phyloP scores from a whole-genome alignment of 2,329 filamentous ascomycete genomes.

The Fusarium sp. region DNA sequence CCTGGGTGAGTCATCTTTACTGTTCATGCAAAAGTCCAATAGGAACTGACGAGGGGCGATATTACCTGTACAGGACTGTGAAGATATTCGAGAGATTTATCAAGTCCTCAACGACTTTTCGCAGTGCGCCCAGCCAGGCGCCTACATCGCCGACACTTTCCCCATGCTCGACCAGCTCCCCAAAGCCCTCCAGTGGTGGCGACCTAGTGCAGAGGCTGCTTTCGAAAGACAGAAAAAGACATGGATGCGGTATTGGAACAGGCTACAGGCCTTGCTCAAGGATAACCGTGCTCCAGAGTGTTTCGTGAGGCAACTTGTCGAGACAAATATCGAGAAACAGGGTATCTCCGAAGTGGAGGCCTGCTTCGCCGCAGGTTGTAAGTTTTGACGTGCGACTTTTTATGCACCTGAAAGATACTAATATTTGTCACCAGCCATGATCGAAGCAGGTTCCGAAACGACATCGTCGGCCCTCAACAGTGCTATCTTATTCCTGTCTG shows the following conservation, averaged over 20 bases:
- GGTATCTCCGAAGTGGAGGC: conserved; percentile 17
- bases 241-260: conserved; percentile 19
- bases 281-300: conserved; percentile 12
- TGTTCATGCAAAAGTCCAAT: too few relatives aligned
- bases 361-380: conserved; percentile 7
- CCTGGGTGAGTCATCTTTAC: conserved; percentile 13
- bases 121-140: neutral
- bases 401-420: too few relatives aligned
- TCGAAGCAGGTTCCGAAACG: conserved; percentile 26
- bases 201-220: neutral
- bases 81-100: conserved; percentile 5
- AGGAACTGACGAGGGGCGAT: too few relatives aligned
- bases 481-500: conserved; percentile 6
- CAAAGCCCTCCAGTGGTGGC: conserved; percentile 15
- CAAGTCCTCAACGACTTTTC: conserved; percentile 11
- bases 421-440: conserved; percentile 2
- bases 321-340: conserved; percentile 15
- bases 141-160: conserved; percentile 6
- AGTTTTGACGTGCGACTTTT: too few relatives aligned
- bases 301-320: neutral
- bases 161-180: conserved; percentile 3
- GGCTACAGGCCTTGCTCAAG: neutral
- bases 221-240: conserved; percentile 6
- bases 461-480: conserved; percentile 22
- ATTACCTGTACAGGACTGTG: too few relatives aligned